These are phyloP conservation scores for Jatropha curcas DNA, from an alignment of 345 rosid species.

Conservation along the genomic window DNA sequence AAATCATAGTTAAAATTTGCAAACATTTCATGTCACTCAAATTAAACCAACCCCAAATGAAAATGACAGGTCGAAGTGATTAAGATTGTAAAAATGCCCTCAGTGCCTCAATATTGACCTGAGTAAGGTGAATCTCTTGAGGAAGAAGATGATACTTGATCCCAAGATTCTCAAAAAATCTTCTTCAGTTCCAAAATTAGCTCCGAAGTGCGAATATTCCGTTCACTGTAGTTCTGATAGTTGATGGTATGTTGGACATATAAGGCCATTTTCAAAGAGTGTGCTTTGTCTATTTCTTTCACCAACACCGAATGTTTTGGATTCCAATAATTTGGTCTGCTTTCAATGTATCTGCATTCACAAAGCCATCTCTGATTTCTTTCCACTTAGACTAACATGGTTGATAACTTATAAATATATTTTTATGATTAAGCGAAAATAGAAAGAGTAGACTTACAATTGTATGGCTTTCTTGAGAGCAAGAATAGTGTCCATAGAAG, in stretches of 20 bases:
- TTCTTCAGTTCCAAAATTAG: conserved; percentile 50
- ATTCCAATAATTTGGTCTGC: conserved; percentile 55
- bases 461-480: conserved; percentile 25
- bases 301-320: conserved; percentile 42
- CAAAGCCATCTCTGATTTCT: neutral
- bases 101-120: conserved; percentile 10
- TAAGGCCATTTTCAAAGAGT: conserved; percentile 45
- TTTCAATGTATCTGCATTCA: conserved; percentile 43
- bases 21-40: too few relatives aligned
- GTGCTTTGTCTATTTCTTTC: conserved; percentile 51
- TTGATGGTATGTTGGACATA: conserved; percentile 56
- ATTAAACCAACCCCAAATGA: too few relatives aligned
- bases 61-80: too few relatives aligned
- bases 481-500: conserved; percentile 54
- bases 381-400: too few relatives aligned
- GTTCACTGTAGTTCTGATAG: conserved; percentile 54
- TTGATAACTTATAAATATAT: too few relatives aligned
- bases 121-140: conserved; percentile 45
- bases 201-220: conserved; percentile 39
- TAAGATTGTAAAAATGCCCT: neutral
- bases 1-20: too few relatives aligned
- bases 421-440: too few relatives aligned
- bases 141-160: conserved; percentile 53
- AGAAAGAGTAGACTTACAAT: neutral
- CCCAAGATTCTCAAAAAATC: conserved; percentile 40